Evolutionary conservation across 148 eudicot species (phyloP), one percentile per base, ranked within the genome.

Genomic region (Chenopodium suecicum): DNA sequence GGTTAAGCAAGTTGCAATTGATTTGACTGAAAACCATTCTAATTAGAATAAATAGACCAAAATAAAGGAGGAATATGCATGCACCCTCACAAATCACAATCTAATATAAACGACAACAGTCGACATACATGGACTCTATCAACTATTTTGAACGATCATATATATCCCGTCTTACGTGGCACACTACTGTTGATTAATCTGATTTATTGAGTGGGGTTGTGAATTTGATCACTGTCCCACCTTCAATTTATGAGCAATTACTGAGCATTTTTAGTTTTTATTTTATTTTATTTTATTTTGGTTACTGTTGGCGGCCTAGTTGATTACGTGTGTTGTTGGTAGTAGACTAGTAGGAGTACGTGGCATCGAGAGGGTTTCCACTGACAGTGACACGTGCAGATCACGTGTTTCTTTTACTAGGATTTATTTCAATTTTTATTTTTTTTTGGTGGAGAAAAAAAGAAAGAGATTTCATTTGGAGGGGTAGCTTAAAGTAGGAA

Each of bases 31-130:
- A 11, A 9, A 50, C 54, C 62, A 56, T 14, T 56, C 22, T 56
- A 56, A 56, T 56, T 16, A 14, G 4, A 50, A 22, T 56, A 56
- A 56, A 17, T 4, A 2, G 62, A 56, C 22, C 62, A 56, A 1
- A 56, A 56, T 3, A 12, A 14, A 56, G 1, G 20, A 56, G 62
- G 20, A 56, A 70, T 14, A 79, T 79, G 68, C 82, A 72, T 60
- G 82, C 70, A 80, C 82, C 82, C 34, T 58, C 82, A 32, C 75
- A 5, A 54, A 70, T 74, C 6, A 44, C 32, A 11, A 58, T 23
- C 62, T 3, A 48, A 12, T 23, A 16, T 58, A 47, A 4, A 4
- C 4, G 76, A 74, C 23, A 44, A 41, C 2, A 50, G 67, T 71
- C 77, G 52, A 56, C 60, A 27, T 10, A 41, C 44, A 41, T 41